Evolutionary conservation across 176 grass and related monocot genomes (phyloP).

Genomic region (Echinochloa phyllopogon): DNA sequence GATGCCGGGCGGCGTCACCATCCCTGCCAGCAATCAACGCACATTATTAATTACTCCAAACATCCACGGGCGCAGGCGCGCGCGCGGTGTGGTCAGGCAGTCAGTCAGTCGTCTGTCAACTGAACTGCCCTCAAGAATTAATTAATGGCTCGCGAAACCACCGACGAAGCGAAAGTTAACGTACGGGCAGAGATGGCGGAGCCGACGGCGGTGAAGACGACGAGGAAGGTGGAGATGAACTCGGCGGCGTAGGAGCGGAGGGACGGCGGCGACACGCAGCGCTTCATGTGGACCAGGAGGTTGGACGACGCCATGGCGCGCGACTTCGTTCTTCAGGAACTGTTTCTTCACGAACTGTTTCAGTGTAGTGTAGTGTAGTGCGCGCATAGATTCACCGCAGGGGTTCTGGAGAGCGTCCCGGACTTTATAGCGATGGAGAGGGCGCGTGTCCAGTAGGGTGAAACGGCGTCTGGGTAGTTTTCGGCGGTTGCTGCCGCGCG

Average conservation of each 20-base stretch:
- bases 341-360: background rate
- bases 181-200: conserved; percentile 69
- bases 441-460: conserved; percentile 11
- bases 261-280: conserved; percentile 55
- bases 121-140: no score
- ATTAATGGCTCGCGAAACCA: no score
- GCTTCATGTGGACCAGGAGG: conserved; percentile 39
- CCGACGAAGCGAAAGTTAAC: background rate
- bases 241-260: conserved; percentile 82
- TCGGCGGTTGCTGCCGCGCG: conserved; percentile 41
- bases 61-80: background rate
- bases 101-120: no score
- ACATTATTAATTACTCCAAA: background rate
- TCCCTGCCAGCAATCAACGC: conserved; percentile 46
- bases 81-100: background rate
- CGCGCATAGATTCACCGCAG: background rate
- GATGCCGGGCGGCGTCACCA: conserved; percentile 53
- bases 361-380: background rate
- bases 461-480: conserved; percentile 38
- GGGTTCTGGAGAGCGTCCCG: background rate
- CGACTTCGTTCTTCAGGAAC: no score
- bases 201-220: conserved; percentile 75
- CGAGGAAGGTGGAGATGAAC: conserved; percentile 94
- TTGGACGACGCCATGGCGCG: conserved; percentile 61
- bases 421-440: conserved; percentile 16